Evolutionary conservation across 768 basidiomycete species (phyloP), one percentile per base, ranked within the genome.

Genomic region (Hemileccinum impolitum): DNA sequence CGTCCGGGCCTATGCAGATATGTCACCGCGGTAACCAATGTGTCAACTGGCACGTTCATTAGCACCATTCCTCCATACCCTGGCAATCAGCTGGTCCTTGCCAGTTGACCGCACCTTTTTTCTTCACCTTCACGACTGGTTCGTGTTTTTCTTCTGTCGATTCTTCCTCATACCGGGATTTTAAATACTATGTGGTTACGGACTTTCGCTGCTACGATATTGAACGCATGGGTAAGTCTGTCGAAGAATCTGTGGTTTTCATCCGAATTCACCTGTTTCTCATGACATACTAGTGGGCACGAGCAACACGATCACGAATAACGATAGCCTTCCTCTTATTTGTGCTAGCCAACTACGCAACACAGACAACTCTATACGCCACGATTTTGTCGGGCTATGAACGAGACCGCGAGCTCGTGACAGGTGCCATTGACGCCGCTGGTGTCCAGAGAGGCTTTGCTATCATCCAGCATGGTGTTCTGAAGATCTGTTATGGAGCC

Each of bases 301-400:
- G 76, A 51, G 68, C 79, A 43, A 80, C 76, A 7, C 57, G 77
- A 31, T 77, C 75, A n/a, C 74, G 70, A 10, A 73, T 70, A 59
- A 80, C 78, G 30, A 67, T 72, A 5, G 53, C 69, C 31, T 82
- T 78, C 60, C 76, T 79, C 57, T 61, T 73, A 35, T 64, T 80
- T 48, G 72, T 76, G 25, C 53, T 81, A 39, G 39, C 70, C 23
- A 70, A 69, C 46, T 76, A 72, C 50, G 45, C 73, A 36, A 59
- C 69, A 21, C 72, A 80, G 43, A 69, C 65, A 48, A 56, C 65
- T 12, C 56, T 79, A 10, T 78, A 79, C 52, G 63, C 62, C 13
- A 41, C 72, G 21, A 61, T 73, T 3, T 71, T 74, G 38, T 50
- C 52, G 4, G 69, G 70, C 45, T 78, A 75, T 49, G 42, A 63